Evolutionary conservation across 192 early-diverging fungal genomes (phyloP), one percentile per base, ranked within the genome.

Genomic region (Chytriomyces confervae): DNA sequence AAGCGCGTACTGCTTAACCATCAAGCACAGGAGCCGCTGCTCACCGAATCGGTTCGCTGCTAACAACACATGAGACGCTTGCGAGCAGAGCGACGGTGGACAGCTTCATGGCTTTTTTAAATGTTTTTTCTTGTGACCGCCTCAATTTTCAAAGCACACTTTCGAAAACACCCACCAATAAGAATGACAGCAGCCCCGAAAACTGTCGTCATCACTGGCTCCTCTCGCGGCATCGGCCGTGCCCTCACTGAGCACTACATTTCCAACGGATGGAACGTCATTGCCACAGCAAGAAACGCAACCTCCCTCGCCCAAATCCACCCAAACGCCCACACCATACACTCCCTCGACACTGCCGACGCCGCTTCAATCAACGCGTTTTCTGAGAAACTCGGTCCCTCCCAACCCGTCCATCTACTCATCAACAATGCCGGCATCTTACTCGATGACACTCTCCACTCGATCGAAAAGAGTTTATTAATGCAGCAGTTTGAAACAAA

Each of bases 381-480:
- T 61, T 49, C 53, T 16, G 24, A 2, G 6, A 23, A n/a, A 27
- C 13, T 72, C 36, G 53, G 5, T 13, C 36, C 36, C 36, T 49
- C 5, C 16, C 20, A 51, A 20, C 70, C 70, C 20, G 70, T 72
- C 23, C 70, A 72, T 72, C 36, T 72, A 13, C 70, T 72, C 36
- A 72, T 72, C 70, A 72, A 72, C 53, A 72, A 72, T 23, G 70
- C 70, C 11, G 70, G 70, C 23, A 72, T 72, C 36, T 57, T n/a
- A n/a, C 16, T 57, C 53, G 16, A 20, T 57, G 53, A 23, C 9
- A n/a, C 11, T 2, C 44, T 69, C 47, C 16, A 20, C 27, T 18
- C 27, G n/a, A 10, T 50, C 16, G 47, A 24, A n/a, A 16, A 72
- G 43, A 18, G 36, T 9, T 13, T 13, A 29, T 29, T 65, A 13